Conservation (phyloP, 768 basidiomycete genomes). For the Kwoniella mangroviensis region DNA sequence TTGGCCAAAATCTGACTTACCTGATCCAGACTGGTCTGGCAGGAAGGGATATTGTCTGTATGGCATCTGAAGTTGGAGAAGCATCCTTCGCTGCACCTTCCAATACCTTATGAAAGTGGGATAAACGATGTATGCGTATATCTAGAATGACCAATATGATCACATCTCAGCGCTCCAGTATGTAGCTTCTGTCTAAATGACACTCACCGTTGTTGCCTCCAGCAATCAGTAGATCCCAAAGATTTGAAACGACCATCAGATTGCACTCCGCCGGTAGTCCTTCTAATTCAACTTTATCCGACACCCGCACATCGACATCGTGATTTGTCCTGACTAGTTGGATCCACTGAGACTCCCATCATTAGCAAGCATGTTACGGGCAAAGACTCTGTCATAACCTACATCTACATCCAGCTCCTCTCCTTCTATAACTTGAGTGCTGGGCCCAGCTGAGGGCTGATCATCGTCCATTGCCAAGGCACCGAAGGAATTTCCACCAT, state of each 20-base stretch:
- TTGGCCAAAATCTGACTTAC: conserved; percentile 8
- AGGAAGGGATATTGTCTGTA: conserved; percentile 31
- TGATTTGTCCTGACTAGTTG: conserved; percentile 51
- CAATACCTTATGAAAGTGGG: conserved; percentile 37
- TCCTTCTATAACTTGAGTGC: conserved; percentile 36
- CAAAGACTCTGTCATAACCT: conserved; percentile 13
- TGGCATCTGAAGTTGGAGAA: conserved; percentile 24
- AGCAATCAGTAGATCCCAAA: conserved; percentile 48
- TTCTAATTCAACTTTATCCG: conserved; percentile 46
- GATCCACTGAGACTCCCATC: conserved; percentile 43
- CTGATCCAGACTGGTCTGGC: conserved; percentile 51
- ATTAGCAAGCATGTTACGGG: neutral
- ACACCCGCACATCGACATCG: conserved; percentile 52
- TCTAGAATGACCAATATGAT: conserved; percentile 21
- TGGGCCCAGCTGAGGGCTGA: conserved; percentile 32
- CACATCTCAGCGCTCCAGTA: neutral
- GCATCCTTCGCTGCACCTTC: conserved; percentile 42
- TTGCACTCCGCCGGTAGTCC: conserved; percentile 49
- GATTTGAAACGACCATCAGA: conserved; percentile 51
- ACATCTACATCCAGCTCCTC: conserved; percentile 54
- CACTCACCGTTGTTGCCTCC: conserved; percentile 40
- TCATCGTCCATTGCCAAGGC: conserved; percentile 30
- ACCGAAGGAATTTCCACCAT: conserved; percentile 33
- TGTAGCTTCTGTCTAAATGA: neutral
- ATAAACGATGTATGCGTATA: conserved; percentile 45